A percentile compares a stretch with the other conserved stretches of the same genome.
Conservation (phyloP, 305 asterid species). For the Striga hermonthica region DNA sequence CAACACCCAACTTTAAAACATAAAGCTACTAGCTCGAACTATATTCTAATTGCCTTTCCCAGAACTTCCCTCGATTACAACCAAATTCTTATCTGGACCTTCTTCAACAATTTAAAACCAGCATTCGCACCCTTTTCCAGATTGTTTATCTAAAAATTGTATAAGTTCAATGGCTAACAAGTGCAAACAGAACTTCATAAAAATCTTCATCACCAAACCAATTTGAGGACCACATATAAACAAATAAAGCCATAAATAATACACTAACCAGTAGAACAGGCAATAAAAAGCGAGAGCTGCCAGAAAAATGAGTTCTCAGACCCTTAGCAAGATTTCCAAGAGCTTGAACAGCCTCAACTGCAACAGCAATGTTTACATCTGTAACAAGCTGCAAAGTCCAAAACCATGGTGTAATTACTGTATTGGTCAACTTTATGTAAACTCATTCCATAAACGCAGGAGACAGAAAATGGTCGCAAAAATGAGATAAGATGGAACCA, state of each 20-base stretch:
- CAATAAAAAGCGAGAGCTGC: conserved; percentile 76
- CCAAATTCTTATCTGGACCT: not conserved
- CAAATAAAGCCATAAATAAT: conserved; percentile 17
- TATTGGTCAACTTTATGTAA: conserved; percentile 13
- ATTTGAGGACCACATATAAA: conserved; percentile 5
- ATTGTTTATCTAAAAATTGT: not conserved
- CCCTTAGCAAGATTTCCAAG: conserved; percentile 97
- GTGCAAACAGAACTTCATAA: conserved; percentile 8
- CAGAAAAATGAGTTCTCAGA: conserved; percentile 82
- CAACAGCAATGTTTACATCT: conserved; percentile 98
- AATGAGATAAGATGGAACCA: not conserved
- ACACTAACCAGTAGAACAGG: conserved; percentile 83
- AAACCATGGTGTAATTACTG: conserved; percentile 21
- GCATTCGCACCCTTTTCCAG: not conserved
- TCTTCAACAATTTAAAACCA: not conserved
- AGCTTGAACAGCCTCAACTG: conserved; percentile 95
- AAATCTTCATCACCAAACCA: conserved; percentile 18
- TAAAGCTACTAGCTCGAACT: conserved; percentile 10
- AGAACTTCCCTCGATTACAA: conserved; percentile 17
- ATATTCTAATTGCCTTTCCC: not conserved
- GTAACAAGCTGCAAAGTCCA: conserved; percentile 78
- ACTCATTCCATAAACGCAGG: conserved; percentile 16
- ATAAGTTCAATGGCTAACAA: conserved; percentile 1
- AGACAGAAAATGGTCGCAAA: conserved; percentile 22
- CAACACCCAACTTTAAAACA: conserved; percentile 17